Evolutionary conservation across 2,329 filamentous ascomycete genomes (phyloP), one percentile per base, ranked within the genome.

Genomic region (Diplodia corticola): DNA sequence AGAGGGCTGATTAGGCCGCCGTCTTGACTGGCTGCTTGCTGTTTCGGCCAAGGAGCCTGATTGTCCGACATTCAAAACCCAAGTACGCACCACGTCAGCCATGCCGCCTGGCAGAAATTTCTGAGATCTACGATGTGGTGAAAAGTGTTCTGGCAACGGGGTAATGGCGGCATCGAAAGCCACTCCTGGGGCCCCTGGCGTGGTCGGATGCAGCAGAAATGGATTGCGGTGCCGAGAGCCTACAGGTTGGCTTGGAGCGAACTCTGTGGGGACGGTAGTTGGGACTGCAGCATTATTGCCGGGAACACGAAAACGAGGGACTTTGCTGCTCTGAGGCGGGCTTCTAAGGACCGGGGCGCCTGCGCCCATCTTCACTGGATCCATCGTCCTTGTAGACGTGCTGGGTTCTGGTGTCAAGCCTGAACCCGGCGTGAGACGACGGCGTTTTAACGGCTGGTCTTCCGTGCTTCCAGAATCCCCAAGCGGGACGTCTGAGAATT

Each of bases 111-210:
- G 74, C 0, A 84, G 53, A 68, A 83, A 86, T 69, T 82, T 82
- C 68, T 83, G 78, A 0, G 79, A 80, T 67, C 80, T 80, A 28
- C 83, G 78, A 54, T 82, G 81, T 1, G 85, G 84, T 0, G 84
- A 85, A 72, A 86, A 86, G 46, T 81, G 78, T 48, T 84, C 81
- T 0, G 84, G 83, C 0, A 84, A 74, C 0, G 82, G 82, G 4
- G 44, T 53, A 20, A 55, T 24, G 7, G 4, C 13, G 40, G 40
- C 24, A 4, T 46, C 49, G 12, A 35, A 17, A 22, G 12, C 37
- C n/a, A 7, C 26, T 28, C 26, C 35, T 35, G 44, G n/a, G 12
- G 24, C 22, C 12, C 30, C 35, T 26, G 24, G 13, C 6, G 46
- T 20, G 7, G 48, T 13, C 7, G 64, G 26, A 35, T 44, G 64